These are phyloP conservation scores for Helicocarpus griseus DNA, from an alignment of 2,329 filamentous ascomycete species.

Conservation along the genomic window DNA sequence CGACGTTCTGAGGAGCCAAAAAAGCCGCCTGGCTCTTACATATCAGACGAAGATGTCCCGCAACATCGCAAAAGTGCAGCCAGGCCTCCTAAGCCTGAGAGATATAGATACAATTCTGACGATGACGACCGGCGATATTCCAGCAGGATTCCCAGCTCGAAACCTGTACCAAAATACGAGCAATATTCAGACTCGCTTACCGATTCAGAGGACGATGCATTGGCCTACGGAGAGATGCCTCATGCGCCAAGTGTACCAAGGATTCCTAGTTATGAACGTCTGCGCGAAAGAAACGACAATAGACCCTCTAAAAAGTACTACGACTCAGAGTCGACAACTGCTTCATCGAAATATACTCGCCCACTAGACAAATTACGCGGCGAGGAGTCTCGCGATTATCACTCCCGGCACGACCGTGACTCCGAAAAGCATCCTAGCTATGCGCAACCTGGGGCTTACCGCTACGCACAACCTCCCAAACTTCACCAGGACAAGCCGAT, in stretches of 20 bases:
- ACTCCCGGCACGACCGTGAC: background rate
- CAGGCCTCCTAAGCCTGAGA: background rate
- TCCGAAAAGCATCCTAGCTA: constrained; percentile 26
- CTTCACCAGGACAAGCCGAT: constrained; percentile 13
- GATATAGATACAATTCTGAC: constrained; percentile 13
- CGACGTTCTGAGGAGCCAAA: constrained; percentile 7
- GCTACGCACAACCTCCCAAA: constrained; percentile 23
- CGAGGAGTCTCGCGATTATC: background rate
- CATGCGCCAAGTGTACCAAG: background rate
- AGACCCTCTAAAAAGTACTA: constrained; percentile 2
- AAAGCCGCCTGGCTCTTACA: constrained; percentile 15
- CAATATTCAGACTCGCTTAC: constrained; percentile 11
- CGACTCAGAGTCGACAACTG: constrained; percentile 5
- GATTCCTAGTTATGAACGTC: background rate
- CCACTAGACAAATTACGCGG: constrained; percentile 5
- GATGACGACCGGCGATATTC: constrained; percentile 12
- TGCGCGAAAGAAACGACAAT: constrained; percentile 4
- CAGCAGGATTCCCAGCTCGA: constrained; percentile 4
- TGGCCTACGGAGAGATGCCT: constrained; percentile 28
- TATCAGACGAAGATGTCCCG: constrained; percentile 18
- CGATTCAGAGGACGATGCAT: constrained; percentile 16
- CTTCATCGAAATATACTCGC: constrained; percentile 11
- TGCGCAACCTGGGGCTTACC: constrained; percentile 20
- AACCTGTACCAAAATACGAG: constrained; percentile 6
- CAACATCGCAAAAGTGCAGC: background rate